These are phyloP conservation scores for Mycena rosella DNA, from an alignment of 768 basidiomycete genomes.

Conservation along the genomic window DNA sequence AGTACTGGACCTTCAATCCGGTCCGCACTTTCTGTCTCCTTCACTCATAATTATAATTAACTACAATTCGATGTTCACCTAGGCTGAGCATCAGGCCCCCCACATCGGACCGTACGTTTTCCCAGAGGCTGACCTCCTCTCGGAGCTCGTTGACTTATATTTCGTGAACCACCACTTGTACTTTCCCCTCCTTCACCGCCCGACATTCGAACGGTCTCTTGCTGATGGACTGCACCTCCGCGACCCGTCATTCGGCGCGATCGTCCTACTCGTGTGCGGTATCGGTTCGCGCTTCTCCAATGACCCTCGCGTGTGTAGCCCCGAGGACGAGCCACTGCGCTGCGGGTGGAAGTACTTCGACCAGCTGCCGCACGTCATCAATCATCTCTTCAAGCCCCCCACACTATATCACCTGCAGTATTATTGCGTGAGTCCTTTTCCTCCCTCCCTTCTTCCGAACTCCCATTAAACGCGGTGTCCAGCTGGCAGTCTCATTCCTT, in stretches of 20 bases:
- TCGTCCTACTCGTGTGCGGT: conserved; percentile 79
- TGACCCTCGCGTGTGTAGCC: conserved; percentile 62
- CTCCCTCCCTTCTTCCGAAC: background rate
- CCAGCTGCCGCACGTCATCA: conserved; percentile 56
- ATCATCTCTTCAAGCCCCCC: background rate
- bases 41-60: too few relatives aligned
- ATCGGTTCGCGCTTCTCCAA: conserved; percentile 69
- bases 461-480: conserved; percentile 47
- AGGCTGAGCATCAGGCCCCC: background rate
- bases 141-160: conserved; percentile 69
- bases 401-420: background rate
- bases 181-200: conserved; percentile 78
- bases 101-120: conserved; percentile 50
- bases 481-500: conserved; percentile 64
- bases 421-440: background rate
- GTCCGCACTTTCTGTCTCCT: too few relatives aligned
- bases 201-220: conserved; percentile 69
- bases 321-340: conserved; percentile 45
- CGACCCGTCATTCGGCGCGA: conserved; percentile 61
- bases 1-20: conserved; percentile 19
- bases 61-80: too few relatives aligned
- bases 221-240: conserved; percentile 60
- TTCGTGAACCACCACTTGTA: conserved; percentile 70
- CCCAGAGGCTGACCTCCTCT: conserved; percentile 66
- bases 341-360: conserved; percentile 77